Percentiles rank a stretch among this genome's conserved stretches.
Conservation (phyloP, 345 rosid species). For the Acer negundo region DNA sequence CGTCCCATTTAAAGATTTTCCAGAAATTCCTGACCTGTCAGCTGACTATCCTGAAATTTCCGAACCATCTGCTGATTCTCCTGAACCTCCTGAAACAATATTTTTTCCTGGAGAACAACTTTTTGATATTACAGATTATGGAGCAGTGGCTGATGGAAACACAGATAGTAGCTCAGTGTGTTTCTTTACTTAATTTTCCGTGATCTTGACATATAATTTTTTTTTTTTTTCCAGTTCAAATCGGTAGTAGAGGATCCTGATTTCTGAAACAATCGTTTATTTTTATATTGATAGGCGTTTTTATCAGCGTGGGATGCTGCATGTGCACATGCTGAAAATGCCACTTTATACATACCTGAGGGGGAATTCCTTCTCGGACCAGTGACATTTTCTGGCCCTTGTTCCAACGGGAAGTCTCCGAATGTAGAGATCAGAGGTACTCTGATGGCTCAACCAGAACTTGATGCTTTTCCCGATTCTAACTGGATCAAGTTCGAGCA, state of each 20-base stretch:
- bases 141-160: conserved; percentile 41
- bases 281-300: conserved; percentile 34
- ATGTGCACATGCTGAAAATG: conserved; percentile 27
- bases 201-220: neutral
- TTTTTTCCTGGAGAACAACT: conserved; percentile 11
- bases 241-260: neutral
- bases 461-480: conserved; percentile 18
- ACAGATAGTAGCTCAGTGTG: conserved; percentile 39
- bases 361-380: conserved; percentile 40
- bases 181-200: conserved; percentile 12
- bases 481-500: conserved; percentile 42
- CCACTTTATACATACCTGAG: conserved; percentile 34
- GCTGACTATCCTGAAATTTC: neutral
- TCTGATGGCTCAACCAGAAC: conserved; percentile 33
- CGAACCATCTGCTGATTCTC: neutral
- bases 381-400: conserved; percentile 37
- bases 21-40: neutral
- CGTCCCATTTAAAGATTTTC: neutral
- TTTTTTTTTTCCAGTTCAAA: too few relatives aligned
- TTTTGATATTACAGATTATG: conserved; percentile 41
- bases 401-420: conserved; percentile 32
- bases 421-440: conserved; percentile 37
- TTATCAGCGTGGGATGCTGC: conserved; percentile 41
- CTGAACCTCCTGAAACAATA: conserved; percentile 10
- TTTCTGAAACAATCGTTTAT: neutral